These are phyloP conservation scores for Hymenoscyphus linearis DNA, from an alignment of 2,329 filamentous ascomycete species.

Conservation along the genomic window DNA sequence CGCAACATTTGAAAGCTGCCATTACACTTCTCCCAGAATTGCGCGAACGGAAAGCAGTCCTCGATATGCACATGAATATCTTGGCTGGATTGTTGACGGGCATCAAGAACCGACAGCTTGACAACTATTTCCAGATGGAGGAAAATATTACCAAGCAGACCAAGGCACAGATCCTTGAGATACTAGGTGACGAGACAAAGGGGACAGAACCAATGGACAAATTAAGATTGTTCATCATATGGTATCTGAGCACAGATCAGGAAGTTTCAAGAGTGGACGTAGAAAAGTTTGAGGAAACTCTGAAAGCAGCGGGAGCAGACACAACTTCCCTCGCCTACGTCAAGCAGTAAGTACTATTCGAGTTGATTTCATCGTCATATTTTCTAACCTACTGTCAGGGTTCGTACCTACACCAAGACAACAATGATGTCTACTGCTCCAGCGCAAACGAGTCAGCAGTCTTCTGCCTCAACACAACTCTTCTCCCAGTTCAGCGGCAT, in stretches of 20 bases:
- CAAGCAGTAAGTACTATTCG: conserved; percentile 57
- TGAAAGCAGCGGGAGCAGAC: conserved; percentile 71
- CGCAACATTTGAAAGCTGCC: conserved; percentile 91
- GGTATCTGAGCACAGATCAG: conserved; percentile 90
- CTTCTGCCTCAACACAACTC: conserved; percentile 62
- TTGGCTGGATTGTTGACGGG: conserved; percentile 69
- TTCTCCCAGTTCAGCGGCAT: conserved; percentile 93
- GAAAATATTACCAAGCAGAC: conserved; percentile 89
- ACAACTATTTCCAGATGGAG: conserved; percentile 94
- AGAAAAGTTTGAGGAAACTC: conserved; percentile 77
- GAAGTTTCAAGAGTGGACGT: conserved; percentile 80
- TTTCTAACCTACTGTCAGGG: conserved; percentile 40
- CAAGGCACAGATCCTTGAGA: conserved; percentile 80
- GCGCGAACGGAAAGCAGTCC: conserved; percentile 81
- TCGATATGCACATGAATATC: conserved; percentile 99
- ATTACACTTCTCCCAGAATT: conserved; percentile 91
- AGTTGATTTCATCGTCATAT: not conserved
- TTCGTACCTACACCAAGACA: conserved; percentile 94
- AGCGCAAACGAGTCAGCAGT: conserved; percentile 50
- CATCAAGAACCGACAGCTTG: conserved; percentile 91
- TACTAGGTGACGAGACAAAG: conserved; percentile 75
- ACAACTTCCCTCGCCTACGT: conserved; percentile 78
- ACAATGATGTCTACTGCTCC: conserved; percentile 91
- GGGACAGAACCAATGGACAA: conserved; percentile 84
- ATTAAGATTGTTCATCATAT: conserved; percentile 90